Evolutionary conservation across 2,329 filamentous ascomycete species (phyloP).

Genomic region (Xylaria multiplex): DNA sequence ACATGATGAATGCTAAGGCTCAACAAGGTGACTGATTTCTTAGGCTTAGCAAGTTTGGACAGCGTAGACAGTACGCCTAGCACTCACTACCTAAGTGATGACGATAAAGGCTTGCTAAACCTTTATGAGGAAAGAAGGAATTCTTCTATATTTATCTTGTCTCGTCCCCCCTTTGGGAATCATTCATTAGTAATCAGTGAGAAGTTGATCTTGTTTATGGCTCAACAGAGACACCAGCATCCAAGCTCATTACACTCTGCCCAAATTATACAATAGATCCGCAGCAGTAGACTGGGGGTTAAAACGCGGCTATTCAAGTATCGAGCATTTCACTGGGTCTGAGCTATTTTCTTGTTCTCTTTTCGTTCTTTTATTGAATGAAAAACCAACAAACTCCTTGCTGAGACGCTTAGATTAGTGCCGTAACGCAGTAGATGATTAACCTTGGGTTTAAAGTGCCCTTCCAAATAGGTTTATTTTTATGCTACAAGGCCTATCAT

Average conservation of each 20-base stretch:
- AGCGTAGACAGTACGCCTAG: too few species aligned
- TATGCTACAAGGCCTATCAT: not conserved
- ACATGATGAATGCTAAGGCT: too few species aligned
- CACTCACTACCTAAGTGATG: too few species aligned
- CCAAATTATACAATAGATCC: constrained; percentile 43
- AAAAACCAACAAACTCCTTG: constrained; percentile 8
- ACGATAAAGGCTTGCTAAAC: too few species aligned
- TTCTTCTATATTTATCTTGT: too few species aligned
- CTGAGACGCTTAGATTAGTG: constrained; percentile 25
- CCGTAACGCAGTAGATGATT: constrained; percentile 29
- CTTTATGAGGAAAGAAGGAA: too few species aligned
- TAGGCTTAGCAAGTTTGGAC: too few species aligned
- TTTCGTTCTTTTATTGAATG: not conserved
- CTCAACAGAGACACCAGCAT: constrained; percentile 31
- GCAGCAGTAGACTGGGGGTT: constrained; percentile 38
- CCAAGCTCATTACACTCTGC: constrained; percentile 41
- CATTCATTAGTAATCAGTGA: too few species aligned
- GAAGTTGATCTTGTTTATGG: constrained; percentile 28
- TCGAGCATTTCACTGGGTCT: constrained; percentile 36
- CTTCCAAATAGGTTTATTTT: not conserved
- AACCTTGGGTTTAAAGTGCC: not conserved
- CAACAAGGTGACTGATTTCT: too few species aligned
- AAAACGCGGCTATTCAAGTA: constrained; percentile 29
- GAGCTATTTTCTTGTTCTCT: not conserved
- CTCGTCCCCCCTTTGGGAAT: too few species aligned